Evolutionary conservation across 2,329 filamentous ascomycete species (phyloP), one percentile per base, ranked within the genome.

Genomic region (Trichoderma endophyticum): DNA sequence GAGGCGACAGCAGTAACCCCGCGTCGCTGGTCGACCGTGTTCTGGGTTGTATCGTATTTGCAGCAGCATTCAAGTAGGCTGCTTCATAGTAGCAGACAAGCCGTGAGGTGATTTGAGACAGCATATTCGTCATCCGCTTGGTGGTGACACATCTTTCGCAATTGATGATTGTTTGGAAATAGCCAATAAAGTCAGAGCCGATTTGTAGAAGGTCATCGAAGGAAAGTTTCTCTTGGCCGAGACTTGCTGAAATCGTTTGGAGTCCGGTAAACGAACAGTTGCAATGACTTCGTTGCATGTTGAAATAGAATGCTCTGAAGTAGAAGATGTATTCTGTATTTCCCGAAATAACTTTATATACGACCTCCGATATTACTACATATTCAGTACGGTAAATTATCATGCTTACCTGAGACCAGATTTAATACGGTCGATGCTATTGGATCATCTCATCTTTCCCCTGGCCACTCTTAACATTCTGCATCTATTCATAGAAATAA

Each of bases 71-170:
- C 11, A 72, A 26, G 24, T 68, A 68, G 28, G 63, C 63, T 0
- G 70, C 70, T 51, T 72, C 70, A 64, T 72, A 72, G 24, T 34
- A 72, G 54, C 70, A 66, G 7, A 72, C 70, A 6, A 72, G 56
- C 3, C 70, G 70, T 11, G 70, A 72, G 15, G 63, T 72, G 48
- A 61, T 69, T 68, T 72, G 70, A 18, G 64, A 72, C 39, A 72
- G 26, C 6, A 62, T 68, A 39, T 56, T 39, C 8, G 64, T 68
- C 36, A 68, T 68, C 21, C 70, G 70, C 8, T 68, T 61, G 7
- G 70, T 24, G n/a, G 63, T 54, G 51, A 60, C 28, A 56, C 70
- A 72, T 68, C 63, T 18, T 18, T 60, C 30, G 15, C 70, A 72
- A 15, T 51, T 43, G 70, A 68, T 43, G 26, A 51, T 57, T 14